Percentiles rank a stretch among this genome's conserved stretches.
phyloP scores from a whole-genome alignment of 306 rosid species.

The Vigna reflexopilosa region DNA sequence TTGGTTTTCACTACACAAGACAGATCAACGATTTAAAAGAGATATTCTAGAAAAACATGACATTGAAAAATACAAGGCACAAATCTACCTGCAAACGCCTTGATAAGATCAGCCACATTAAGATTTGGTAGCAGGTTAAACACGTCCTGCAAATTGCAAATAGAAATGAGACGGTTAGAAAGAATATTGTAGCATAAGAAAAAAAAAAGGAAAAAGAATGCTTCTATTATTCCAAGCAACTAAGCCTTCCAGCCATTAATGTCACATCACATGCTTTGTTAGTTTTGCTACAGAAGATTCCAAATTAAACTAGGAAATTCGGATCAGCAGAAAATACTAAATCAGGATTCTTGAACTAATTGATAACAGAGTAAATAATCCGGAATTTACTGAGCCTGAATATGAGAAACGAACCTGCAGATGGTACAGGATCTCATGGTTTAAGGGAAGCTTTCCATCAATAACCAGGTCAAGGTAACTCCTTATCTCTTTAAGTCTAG shows the following conservation, averaged over 20 bases:
- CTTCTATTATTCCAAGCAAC: background rate
- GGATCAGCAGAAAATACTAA: conserved; percentile 2
- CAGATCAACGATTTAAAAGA: conserved; percentile 36
- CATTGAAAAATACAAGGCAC: conserved; percentile 5
- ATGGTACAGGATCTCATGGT: conserved; percentile 93
- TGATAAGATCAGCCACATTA: conserved; percentile 58
- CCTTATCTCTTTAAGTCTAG: conserved; percentile 80
- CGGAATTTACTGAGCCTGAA: background rate
- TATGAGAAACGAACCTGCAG: conserved; percentile 62
- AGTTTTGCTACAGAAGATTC: background rate
- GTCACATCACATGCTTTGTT: background rate
- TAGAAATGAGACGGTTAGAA: conserved; percentile 13
- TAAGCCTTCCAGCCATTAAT: background rate
- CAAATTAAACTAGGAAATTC: background rate
- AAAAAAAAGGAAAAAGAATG: too few relatives aligned
- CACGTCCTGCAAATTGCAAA: conserved; percentile 51
- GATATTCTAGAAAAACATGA: conserved; percentile 3
- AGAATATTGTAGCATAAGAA: conserved; percentile 8
- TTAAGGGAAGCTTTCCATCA: conserved; percentile 80
- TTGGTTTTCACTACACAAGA: conserved; percentile 59
- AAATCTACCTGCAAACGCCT: conserved; percentile 58
- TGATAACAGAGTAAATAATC: conserved; percentile 26
- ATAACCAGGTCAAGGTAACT: conserved; percentile 88
- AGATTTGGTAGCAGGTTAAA: conserved; percentile 68
- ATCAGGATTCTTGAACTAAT: conserved; percentile 23